A percentile compares a stretch with the other conserved stretches of the same genome.
Conservation (phyloP, 441 rosid genomes). For the Melastoma candidum region DNA sequence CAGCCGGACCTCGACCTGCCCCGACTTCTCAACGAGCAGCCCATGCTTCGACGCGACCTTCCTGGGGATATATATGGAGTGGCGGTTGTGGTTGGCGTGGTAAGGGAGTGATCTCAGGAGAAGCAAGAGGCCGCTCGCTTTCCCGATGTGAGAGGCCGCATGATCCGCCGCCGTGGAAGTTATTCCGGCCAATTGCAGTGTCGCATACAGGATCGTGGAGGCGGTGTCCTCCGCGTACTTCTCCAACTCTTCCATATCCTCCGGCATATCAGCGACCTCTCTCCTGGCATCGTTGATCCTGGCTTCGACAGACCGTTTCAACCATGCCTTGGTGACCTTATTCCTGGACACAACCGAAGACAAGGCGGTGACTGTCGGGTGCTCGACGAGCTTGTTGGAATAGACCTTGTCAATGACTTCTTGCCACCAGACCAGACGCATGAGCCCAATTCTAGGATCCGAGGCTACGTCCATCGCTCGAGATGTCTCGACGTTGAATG, state of each 20-base stretch:
- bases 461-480: slow-evolving; percentile 90
- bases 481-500: slow-evolving; percentile 82
- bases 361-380: slow-evolving; percentile 74
- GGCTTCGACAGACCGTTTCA: slow-evolving; percentile 79
- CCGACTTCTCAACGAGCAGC: slow-evolving; percentile 50
- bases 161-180: slow-evolving; percentile 65
- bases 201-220: slow-evolving; percentile 61
- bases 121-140: slow-evolving; percentile 82
- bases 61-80: slow-evolving; percentile 48
- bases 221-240: slow-evolving; percentile 72
- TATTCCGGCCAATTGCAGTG: slow-evolving; percentile 71
- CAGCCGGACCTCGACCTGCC: slow-evolving; percentile 39
- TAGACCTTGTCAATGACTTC: slow-evolving; percentile 80
- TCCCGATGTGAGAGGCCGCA: slow-evolving; percentile 77
- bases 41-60: slow-evolving; percentile 66
- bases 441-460: slow-evolving; percentile 73
- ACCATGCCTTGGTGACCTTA: slow-evolving; percentile 62
- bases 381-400: slow-evolving; percentile 47
- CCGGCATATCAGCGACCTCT: slow-evolving; percentile 51
- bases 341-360: slow-evolving; percentile 56
- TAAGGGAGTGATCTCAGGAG: slow-evolving; percentile 66
- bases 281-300: slow-evolving; percentile 58
- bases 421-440: slow-evolving; percentile 92
- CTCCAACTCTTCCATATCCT: slow-evolving; percentile 56
- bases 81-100: slow-evolving; percentile 62